Base-by-base conservation (phyloP, 2,329 filamentous ascomycete species). In the Penicillium capsulatum region DNA sequence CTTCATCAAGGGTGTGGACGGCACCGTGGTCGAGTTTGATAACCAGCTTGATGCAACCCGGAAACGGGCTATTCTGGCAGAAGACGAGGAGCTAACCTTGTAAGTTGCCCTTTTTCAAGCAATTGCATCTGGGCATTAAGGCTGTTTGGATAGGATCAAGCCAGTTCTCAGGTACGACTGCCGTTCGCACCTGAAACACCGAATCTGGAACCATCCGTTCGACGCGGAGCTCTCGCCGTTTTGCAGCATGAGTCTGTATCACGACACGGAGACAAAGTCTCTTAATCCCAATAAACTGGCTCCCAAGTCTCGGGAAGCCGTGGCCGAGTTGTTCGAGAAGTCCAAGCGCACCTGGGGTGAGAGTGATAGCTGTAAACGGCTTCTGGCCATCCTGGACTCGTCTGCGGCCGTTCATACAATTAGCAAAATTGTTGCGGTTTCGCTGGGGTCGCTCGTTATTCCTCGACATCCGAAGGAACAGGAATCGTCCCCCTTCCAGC, bases 341-440 rank as follows among this genome's bases (percentile, higher is more conserved):
- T 31, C 19, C 5, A 22, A 11, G 3, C 15, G 33, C n/a, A 24
- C 19, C 1, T 61, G 57, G 58, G 26, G 37, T 6, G 36, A 42
- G 4, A 59, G 48, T 13, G 33, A 44, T 8, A 50, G 52, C 9
- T 51, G 48, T 19, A 34, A 28, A 4, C 35, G 39, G 1, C 32
- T 61, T 4, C 17, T 36, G 17, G 26, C 22, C 11, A 36, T 48
- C 10, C 34, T 60, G 3, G 15, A 42, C 1, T 35, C 40, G 2
- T 29, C 22, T 31, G 28, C 38, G 15, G 40, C 31, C 14, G 26
- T 3, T 3, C 40, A 45, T 6, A 19, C 36, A 0, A 53, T 60
- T 29, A 38, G 20, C 10, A 60, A 57, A 20, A 49, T 61, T 6
- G 45, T 61, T 5, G 53, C 47, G 5, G 45, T 60, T 11, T 52